A percentile compares a stretch with the other conserved stretches of the same genome.
Evolutionary conservation across 345 rosid species (phyloP).

Genomic region (Murraya koenigii): DNA sequence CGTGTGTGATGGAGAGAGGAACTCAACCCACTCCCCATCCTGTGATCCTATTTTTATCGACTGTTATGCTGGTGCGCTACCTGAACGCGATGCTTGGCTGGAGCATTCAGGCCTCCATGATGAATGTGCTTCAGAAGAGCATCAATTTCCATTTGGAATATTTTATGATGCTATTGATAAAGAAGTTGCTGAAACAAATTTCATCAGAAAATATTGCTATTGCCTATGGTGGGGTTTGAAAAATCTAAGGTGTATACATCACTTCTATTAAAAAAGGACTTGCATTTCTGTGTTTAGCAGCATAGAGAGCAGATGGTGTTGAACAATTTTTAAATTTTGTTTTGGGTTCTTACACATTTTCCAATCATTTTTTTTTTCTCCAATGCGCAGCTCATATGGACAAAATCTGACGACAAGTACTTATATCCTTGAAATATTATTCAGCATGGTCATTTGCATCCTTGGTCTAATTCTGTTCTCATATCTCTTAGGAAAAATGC

Average conservation of each 20-base stretch:
- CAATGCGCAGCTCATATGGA: slow-evolving; percentile 71
- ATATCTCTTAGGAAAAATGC: slow-evolving; percentile 86
- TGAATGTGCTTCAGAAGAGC: slow-evolving; percentile 48
- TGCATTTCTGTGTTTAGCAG: background rate
- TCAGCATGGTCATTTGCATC: slow-evolving; percentile 66
- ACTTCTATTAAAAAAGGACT: background rate
- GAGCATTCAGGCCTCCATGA: slow-evolving; percentile 37
- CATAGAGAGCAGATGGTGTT: background rate
- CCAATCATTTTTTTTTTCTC: background rate
- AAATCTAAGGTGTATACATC: slow-evolving; percentile 49
- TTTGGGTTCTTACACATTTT: slow-evolving; percentile 14
- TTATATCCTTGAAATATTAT: slow-evolving; percentile 47
- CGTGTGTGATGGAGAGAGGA: slow-evolving; percentile 54
- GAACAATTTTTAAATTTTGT: background rate
- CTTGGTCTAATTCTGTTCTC: slow-evolving; percentile 74
- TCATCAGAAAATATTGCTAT: slow-evolving; percentile 65
- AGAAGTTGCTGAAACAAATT: slow-evolving; percentile 54
- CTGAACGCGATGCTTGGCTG: slow-evolving; percentile 62
- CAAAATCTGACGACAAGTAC: slow-evolving; percentile 67
- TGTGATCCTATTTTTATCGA: slow-evolving; percentile 59
- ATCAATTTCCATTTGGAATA: slow-evolving; percentile 64
- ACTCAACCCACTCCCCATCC: slow-evolving; percentile 40
- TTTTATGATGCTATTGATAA: slow-evolving; percentile 66
- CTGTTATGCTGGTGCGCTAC: slow-evolving; percentile 41
- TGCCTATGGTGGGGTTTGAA: slow-evolving; percentile 96